Evolutionary conservation across 768 basidiomycete species (phyloP).

Genomic region (Panaeolus papilionaceus): DNA sequence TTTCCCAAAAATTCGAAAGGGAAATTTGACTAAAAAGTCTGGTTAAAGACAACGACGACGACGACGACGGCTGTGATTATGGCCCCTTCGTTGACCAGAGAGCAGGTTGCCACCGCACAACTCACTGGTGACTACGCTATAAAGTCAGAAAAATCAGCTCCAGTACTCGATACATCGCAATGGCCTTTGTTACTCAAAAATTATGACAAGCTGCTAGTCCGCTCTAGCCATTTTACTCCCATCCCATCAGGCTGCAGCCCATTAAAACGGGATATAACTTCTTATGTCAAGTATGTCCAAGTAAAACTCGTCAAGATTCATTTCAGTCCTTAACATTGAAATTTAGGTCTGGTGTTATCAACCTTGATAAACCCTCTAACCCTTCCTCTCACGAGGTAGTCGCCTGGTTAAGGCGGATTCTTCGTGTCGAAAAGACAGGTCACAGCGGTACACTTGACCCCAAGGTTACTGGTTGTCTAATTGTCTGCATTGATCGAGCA

Average conservation of each 20-base stretch:
- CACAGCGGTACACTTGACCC: constrained; percentile 99
- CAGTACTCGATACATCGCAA: constrained; percentile 90
- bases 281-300: constrained; percentile 84
- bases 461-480: constrained; percentile 98
- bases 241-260: constrained; percentile 95
- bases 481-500: constrained; percentile 99
- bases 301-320: neutral
- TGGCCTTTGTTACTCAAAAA: constrained; percentile 99
- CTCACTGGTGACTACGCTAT: constrained; percentile 79
- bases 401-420: constrained; percentile 96
- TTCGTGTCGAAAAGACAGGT: constrained; percentile 97
- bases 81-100: constrained; percentile 61
- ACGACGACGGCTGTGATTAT: constrained; percentile 30
- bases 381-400: constrained; percentile 99
- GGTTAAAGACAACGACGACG: constrained; percentile 20
- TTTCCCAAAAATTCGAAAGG: constrained; percentile 23
- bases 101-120: constrained; percentile 78
- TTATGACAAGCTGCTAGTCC: constrained; percentile 95
- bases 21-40: constrained; percentile 24
- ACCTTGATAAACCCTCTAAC: constrained; percentile 99
- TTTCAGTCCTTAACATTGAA: constrained; percentile 19
- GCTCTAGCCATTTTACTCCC: constrained; percentile 97
- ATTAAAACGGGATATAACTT: constrained; percentile 89
- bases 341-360: constrained; percentile 95
- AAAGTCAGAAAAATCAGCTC: constrained; percentile 76